Base-by-base conservation (phyloP, 2,329 filamentous ascomycete genomes). In the Cordyceps tenuipes region DNA sequence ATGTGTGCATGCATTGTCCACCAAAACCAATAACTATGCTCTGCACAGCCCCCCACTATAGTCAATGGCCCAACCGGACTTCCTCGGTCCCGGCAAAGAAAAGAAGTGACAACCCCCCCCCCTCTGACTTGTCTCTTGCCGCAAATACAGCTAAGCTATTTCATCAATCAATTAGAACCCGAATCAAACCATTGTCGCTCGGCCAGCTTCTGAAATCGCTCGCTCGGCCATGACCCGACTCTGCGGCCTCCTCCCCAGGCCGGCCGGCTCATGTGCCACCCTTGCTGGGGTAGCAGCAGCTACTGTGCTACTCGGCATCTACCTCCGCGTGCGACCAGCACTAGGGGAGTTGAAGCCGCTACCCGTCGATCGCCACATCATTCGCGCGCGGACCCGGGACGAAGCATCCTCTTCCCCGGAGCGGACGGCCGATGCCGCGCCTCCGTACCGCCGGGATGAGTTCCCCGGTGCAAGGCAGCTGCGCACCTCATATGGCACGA, bases 391-490 rank as follows among this genome's bases (percentile, higher is more conserved):
- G 54, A 62, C 29, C 31, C 57, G 52, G 19, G 46, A 34, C 52
- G 34, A 36, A 36, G 63, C 39, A 19, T 57, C 43, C 26, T 43
- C 36, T 1, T 10, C 49, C 21, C 13, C 34, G 15, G 48, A 17
- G 23, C 21, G 31, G 47, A 36, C 31, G 34, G 9, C n/a, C 8
- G 44, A 17, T 15, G 62, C 71, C 72, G 50, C 68, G 23, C 70
- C 80, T 7, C 81, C 84, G 2, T 91, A 94, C 70, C 88, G 88
- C 1, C 84, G 84, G 3, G 81, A 90, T 70, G 80, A 82, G 17
- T 79, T 92, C 15, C 88, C 88, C 0, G 87, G 89, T 7, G 82
- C 76, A 0, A 80, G 89, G 61, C 83, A 91, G 69, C 84, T 94
- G 17, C 69, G 76, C 13, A 87, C 84, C 4, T 83, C 86, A 6